Base-by-base conservation (phyloP, 2,329 filamentous ascomycete species). In the Furcasterigmium furcatum region DNA sequence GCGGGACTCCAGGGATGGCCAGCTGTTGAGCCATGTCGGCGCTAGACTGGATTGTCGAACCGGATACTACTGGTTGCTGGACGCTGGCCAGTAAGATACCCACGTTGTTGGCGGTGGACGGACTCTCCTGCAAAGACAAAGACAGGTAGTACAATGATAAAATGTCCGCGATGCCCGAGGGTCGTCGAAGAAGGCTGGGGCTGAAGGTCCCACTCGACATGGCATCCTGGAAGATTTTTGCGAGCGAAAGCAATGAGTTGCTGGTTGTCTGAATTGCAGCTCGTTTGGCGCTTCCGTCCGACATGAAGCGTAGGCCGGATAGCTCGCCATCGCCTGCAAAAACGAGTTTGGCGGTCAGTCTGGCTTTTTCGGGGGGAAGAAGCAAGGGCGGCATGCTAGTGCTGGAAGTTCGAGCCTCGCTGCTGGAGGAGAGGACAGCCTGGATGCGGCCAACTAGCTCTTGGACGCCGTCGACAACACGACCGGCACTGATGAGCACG, bases 91-190 rank as follows among this genome's bases (percentile, higher is more conserved):
- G 80, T 22, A 99, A 75, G 45, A 99, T 99, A 4, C 94, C 94
- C 12, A 99, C 91, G 62, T 99, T 99, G 62, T 99, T 99, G 1
- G 94, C 94, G 0, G 94, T 99, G 0, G 94, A 99, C 3, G 94
- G 94, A 57, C 94, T 97, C 40, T 94, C 91, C 52, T 96, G 94
- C 3, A 99, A 76, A 0, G 94, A 95, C 4, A 99, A 72, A 0
- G 94, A 99, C 3, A 99, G 75, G 59, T 99, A 99, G 64, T 99
- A 99, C 12, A 99, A 77, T 2, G 91, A 89, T 29, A 99, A 70
- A 30, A 99, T 97, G 58, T 99, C 94, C 35, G 90, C 84, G 20
- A 97, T 90, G 2, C 90, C 87, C 38, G 86, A 84, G 3, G 84
- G 79, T 46, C 83, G 81, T 47, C 79, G 79, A 19, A 80, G 69